Evolutionary conservation across 2,329 filamentous ascomycete species (phyloP), one percentile per base, ranked within the genome.

Genomic region (Venturia effusa): DNA sequence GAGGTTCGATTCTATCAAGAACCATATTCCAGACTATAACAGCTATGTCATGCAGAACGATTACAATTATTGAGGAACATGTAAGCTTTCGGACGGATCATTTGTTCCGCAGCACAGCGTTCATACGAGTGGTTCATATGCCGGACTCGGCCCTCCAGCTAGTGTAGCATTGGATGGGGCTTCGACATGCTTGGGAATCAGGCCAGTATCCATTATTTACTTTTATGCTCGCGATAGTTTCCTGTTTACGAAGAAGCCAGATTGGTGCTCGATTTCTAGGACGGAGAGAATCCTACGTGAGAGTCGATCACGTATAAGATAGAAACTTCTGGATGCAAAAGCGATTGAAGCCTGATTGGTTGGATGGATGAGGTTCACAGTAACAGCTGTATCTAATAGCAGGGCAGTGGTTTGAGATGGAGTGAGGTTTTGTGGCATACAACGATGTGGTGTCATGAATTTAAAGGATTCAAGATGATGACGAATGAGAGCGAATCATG

Each of bases 1-100:
- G 0, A 65, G 72, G 10, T 61, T 73, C n/a, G 69, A 71, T 40
- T 74, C 68, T 59, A 62, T 72, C 62, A 72, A 70, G 40, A 71
- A 73, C 61, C 73, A 70, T 54, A 65, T 74, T 17, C 70, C 71
- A 10, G 71, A 74, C 48, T 66, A 54, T 32, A 59, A 57, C 15
- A 66, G 63, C 32, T 39, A 48, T 27, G 5, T 22, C 5, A 4
- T 17, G 5, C 41, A 17, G n/a, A 43, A 62, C n/a, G 66, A 66
- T 41, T 39, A 48, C 7, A 61, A 64, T 2, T 59, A 63, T 39
- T 63, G 41, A 45, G 57, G 19, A 34, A 43, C 57, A 32, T 60
- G 37, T 37, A 27, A 34, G 37, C 48, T 39, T 19, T 10, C 39
- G 4, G 39, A 32, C 34, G 66, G 55, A 3, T 57, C 39, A 11